A percentile compares a stretch with the other conserved stretches of the same genome.
Evolutionary conservation across 164 flowering plant genomes (phyloP).

Genomic region (Magnolia kwangsiensis): DNA sequence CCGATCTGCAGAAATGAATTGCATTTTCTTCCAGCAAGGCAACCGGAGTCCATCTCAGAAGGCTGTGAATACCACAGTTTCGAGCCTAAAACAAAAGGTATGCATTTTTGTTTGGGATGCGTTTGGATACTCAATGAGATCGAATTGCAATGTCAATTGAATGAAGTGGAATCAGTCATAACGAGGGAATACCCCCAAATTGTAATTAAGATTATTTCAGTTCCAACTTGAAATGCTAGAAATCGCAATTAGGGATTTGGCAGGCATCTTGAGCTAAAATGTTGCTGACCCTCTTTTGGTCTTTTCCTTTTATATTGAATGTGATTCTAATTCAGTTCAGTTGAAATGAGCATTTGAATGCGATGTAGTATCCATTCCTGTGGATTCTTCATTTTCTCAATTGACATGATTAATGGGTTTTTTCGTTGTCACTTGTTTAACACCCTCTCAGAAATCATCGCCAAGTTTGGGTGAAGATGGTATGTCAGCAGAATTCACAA

Average conservation of each 20-base stretch:
- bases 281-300: background rate
- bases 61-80: constrained; percentile 8
- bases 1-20: constrained; percentile 25
- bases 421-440: background rate
- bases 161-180: background rate
- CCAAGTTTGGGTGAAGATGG: constrained; percentile 26
- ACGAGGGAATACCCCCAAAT: background rate
- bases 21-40: constrained; percentile 13
- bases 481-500: constrained; percentile 27
- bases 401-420: background rate
- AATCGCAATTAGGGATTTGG: background rate
- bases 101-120: background rate
- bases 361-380: background rate
- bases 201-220: background rate
- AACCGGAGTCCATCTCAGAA: constrained; percentile 12
- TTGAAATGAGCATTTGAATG: background rate
- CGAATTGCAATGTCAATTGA: background rate
- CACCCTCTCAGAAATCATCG: constrained; percentile 31
- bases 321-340: background rate
- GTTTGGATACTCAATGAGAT: background rate
- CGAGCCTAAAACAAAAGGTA: constrained; percentile 26
- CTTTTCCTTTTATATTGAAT: background rate
- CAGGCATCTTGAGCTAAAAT: background rate
- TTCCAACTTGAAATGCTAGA: background rate
- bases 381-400: background rate